Evolutionary conservation across 2,329 filamentous ascomycete genomes (phyloP).

Genomic region (Trichoderma sp.): DNA sequence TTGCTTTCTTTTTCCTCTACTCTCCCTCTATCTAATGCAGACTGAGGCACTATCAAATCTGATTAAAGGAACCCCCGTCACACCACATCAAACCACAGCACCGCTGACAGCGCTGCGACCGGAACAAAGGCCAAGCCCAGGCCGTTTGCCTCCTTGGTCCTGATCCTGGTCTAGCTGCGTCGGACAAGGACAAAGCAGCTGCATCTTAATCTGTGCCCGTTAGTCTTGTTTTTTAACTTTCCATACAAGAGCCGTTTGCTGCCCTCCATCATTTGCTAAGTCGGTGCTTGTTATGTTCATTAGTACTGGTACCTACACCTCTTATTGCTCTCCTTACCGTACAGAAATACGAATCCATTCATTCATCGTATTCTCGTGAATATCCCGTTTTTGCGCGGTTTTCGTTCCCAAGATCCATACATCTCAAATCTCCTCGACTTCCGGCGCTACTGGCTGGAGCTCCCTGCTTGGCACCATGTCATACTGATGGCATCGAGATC

Average conservation of each 20-base stretch:
- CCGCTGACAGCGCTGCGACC: constrained; percentile 11
- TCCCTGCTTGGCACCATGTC: constrained; percentile 3
- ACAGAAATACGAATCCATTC: neutral
- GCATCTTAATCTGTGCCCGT: neutral
- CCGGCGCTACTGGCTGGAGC: neutral
- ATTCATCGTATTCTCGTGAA: neutral
- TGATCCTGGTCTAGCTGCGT: neutral
- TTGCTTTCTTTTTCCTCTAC: neutral
- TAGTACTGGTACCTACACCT: neutral
- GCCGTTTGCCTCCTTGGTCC: neutral
- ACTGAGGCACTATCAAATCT: neutral
- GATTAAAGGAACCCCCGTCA: neutral
- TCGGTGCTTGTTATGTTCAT: neutral
- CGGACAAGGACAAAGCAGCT: neutral
- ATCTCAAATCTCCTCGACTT: neutral
- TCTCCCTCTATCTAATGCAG: neutral
- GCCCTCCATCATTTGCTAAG: neutral
- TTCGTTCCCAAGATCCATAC: neutral
- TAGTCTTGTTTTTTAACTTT: neutral
- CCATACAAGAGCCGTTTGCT: neutral
- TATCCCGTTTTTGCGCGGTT: neutral
- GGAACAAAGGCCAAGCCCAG: neutral
- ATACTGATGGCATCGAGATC: constrained; percentile 9
- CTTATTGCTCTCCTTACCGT: too few relatives aligned
- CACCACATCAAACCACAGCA: constrained; percentile 5